Percentiles rank a stretch among this genome's conserved stretches.
These are phyloP conservation scores for Metschnikowia lunata DNA, from an alignment of 805 yeast species.

Conservation along the genomic window DNA sequence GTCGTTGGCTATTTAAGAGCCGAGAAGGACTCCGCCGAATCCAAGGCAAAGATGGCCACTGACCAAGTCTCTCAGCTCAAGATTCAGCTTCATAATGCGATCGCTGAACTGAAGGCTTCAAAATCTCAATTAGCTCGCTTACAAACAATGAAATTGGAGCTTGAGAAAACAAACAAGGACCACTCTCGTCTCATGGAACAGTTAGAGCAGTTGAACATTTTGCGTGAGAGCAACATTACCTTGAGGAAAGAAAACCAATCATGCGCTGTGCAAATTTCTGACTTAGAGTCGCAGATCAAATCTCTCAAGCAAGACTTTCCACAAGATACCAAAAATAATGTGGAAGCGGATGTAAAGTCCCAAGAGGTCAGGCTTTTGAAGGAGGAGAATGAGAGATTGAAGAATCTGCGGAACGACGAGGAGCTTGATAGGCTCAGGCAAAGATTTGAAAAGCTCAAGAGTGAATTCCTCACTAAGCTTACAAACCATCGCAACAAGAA, in stretches of 20 bases:
- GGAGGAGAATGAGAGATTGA: constrained; percentile 60
- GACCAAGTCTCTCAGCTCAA: constrained; percentile 54
- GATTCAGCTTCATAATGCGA: constrained; percentile 44
- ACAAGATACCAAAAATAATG: constrained; percentile 41
- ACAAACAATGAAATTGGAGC: constrained; percentile 17
- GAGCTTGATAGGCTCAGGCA: constrained; percentile 27
- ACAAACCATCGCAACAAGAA: constrained; percentile 25
- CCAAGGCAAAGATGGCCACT: constrained; percentile 36
- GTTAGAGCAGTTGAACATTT: constrained; percentile 55
- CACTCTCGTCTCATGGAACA: constrained; percentile 48
- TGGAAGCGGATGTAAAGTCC: constrained; percentile 42
- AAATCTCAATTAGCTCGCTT: constrained; percentile 42
- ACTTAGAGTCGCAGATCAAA: constrained; percentile 37
- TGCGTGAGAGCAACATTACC: constrained; percentile 65
- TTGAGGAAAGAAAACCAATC: constrained; percentile 48
- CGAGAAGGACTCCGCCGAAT: constrained; percentile 67
- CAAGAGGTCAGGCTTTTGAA: constrained; percentile 44
- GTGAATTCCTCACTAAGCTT: constrained; percentile 25
- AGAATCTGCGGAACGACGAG: constrained; percentile 24
- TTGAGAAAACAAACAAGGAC: constrained; percentile 33
- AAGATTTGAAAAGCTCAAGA: constrained; percentile 28
- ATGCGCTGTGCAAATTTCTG: constrained; percentile 20
- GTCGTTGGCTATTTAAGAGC: constrained; percentile 61
- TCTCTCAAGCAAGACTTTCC: too few species aligned
- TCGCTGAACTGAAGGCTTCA: constrained; percentile 48